A percentile compares a stretch with the other conserved stretches of the same genome.
Conservation (phyloP, 352 stramenopile species). For the Blastocystis sp. region DNA sequence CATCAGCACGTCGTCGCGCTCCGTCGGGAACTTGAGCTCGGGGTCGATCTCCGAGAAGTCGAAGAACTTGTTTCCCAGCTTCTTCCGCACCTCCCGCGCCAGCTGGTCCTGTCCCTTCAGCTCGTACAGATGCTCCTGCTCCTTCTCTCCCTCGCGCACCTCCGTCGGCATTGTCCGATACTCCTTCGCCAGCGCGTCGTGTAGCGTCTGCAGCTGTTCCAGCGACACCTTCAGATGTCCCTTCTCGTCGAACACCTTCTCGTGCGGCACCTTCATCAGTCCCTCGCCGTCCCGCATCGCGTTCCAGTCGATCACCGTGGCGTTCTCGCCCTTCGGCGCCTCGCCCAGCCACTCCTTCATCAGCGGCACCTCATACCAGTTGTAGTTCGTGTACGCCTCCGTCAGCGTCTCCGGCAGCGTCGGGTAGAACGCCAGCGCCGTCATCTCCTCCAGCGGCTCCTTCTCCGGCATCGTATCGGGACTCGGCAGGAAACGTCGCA, state of each 20-base stretch:
- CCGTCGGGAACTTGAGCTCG: background rate
- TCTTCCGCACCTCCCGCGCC: background rate
- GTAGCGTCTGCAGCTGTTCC: background rate
- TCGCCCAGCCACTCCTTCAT: conserved; percentile 17
- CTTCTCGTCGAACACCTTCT: background rate
- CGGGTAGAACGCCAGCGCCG: background rate
- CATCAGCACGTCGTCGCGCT: background rate
- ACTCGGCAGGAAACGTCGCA: background rate
- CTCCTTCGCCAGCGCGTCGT: background rate
- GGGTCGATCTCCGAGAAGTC: background rate
- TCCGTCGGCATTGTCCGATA: background rate
- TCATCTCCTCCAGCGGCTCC: background rate
- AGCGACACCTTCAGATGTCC: background rate
- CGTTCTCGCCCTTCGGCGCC: background rate
- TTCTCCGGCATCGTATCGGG: background rate
- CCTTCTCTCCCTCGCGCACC: background rate
- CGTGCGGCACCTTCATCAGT: background rate
- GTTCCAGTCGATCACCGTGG: background rate
- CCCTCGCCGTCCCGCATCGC: background rate
- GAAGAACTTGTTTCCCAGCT: background rate
- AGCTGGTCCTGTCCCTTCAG: background rate
- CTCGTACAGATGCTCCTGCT: background rate
- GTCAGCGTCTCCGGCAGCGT: background rate
- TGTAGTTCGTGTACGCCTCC: background rate
- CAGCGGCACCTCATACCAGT: background rate